Conservation (phyloP, 441 rosid genomes). For the Brassica balearica region DNA sequence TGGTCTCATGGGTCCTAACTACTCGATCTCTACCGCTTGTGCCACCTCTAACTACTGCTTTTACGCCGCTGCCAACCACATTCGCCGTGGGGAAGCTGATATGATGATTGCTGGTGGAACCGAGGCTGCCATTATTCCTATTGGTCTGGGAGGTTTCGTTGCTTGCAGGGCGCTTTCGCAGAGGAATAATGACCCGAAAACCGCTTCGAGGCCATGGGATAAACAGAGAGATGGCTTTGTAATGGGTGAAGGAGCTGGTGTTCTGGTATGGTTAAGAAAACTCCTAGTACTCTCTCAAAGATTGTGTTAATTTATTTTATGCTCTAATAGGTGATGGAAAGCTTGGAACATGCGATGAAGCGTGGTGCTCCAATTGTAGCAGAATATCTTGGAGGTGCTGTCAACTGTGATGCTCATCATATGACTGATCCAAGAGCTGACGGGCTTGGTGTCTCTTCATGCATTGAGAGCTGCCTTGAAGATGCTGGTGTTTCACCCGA, state of each 20-base stretch:
- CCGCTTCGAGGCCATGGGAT: conserved; percentile 99
- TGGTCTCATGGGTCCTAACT: conserved; percentile 98
- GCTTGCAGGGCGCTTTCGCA: conserved; percentile 98
- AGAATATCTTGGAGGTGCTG: conserved; percentile 96
- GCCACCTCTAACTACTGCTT: conserved; percentile 98
- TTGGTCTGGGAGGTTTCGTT: conserved; percentile 95
- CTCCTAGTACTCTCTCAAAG: too few species aligned
- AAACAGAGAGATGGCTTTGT: conserved; percentile 93
- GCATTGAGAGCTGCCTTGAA: conserved; percentile 93
- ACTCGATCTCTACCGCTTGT: conserved; percentile 97
- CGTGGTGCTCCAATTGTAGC: conserved; percentile 95
- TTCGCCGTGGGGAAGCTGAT: conserved; percentile 97
- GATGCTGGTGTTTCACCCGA: conserved; percentile 99
- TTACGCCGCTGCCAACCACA: conserved; percentile 97
- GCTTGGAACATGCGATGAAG: conserved; percentile 95
- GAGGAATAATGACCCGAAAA: conserved; percentile 93
- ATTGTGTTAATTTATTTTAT: background rate
- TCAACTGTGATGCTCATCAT: conserved; percentile 98
- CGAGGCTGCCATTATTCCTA: conserved; percentile 96
- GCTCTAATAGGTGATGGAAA: conserved; percentile 83
- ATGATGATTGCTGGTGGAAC: conserved; percentile 98
- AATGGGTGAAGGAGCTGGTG: conserved; percentile 99
- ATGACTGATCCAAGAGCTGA: conserved; percentile 99
- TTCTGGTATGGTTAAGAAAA: conserved; percentile 63
- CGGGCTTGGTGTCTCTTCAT: conserved; percentile 98